Percentiles rank a stretch among this genome's conserved stretches.
Conservation (phyloP, 139 green algal species). For the Nannochloris sp. region DNA sequence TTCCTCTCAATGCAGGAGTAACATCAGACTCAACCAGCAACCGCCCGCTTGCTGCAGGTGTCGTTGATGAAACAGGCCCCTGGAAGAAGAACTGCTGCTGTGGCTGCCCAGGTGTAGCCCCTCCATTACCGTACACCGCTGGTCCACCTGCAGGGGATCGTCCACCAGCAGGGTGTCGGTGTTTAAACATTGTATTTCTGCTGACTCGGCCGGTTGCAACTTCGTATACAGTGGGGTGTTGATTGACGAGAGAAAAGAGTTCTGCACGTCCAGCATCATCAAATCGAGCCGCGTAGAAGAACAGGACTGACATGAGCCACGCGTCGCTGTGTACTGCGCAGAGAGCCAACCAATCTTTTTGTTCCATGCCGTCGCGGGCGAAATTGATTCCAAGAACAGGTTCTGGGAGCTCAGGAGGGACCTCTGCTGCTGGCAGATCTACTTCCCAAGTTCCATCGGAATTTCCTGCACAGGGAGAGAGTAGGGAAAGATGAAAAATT, state of each 20-base stretch:
- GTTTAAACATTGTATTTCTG: slow-evolving; percentile 24
- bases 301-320: slow-evolving; percentile 91
- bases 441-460: slow-evolving; percentile 82
- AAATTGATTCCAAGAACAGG: slow-evolving; percentile 98
- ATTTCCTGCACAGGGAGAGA: slow-evolving; percentile 38
- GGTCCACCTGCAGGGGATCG: background rate
- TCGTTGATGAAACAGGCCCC: too few relatives aligned
- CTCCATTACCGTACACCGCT: too few relatives aligned
- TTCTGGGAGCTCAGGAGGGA: slow-evolving; percentile 96
- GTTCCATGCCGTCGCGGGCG: slow-evolving; percentile 71
- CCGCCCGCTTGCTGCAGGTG: slow-evolving; percentile 35
- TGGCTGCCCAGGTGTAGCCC: too few relatives aligned
- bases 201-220: slow-evolving; percentile 54
- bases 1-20: slow-evolving; percentile 43
- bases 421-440: slow-evolving; percentile 89
- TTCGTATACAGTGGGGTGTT: slow-evolving; percentile 82
- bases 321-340: slow-evolving; percentile 94
- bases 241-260: slow-evolving; percentile 84
- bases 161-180: background rate
- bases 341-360: slow-evolving; percentile 91
- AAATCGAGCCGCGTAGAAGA: slow-evolving; percentile 93
- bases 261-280: slow-evolving; percentile 62
- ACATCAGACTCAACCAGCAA: slow-evolving; percentile 45
- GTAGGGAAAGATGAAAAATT: background rate
- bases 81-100: too few relatives aligned